Evolutionary conservation across 2,329 filamentous ascomycete genomes (phyloP).

Genomic region (Remersonia thermophila): DNA sequence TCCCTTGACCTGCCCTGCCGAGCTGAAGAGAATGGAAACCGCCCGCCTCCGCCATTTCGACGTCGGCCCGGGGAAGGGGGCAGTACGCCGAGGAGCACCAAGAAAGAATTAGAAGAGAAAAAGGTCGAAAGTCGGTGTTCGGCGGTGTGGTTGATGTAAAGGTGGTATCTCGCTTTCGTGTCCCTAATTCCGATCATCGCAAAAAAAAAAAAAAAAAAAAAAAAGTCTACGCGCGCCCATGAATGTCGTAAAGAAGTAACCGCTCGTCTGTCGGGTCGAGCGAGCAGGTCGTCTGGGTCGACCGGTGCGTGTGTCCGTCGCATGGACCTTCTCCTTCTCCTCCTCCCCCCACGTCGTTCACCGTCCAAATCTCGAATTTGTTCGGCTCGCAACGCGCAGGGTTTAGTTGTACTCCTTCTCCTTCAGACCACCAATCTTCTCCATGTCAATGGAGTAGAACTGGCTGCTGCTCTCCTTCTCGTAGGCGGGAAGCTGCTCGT

Average conservation of each 20-base stretch:
- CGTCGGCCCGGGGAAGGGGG: background rate
- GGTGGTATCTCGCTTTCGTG: conserved; percentile 9
- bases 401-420: conserved; percentile 53
- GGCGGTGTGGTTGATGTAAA: no score
- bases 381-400: no score
- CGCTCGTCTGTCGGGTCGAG: conserved; percentile 2
- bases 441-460: conserved; percentile 90
- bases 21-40: conserved; percentile 5
- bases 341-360: no score
- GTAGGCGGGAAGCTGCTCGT: conserved; percentile 75
- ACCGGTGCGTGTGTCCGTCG: no score
- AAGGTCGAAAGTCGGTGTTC: conserved; percentile 4
- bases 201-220: conserved; percentile 1
- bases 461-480: conserved; percentile 66
- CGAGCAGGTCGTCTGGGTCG: no score
- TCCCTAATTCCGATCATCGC: conserved; percentile 9
- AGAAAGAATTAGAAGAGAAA: conserved; percentile 3
- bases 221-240: conserved; percentile 9
- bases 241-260: conserved; percentile 9
- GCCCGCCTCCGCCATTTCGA: background rate
- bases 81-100: background rate
- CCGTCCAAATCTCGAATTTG: no score
- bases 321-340: background rate
- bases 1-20: background rate
- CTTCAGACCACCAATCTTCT: conserved; percentile 85